These are phyloP conservation scores for Amanita molliuscula DNA, from an alignment of 768 basidiomycete species.

Conservation along the genomic window DNA sequence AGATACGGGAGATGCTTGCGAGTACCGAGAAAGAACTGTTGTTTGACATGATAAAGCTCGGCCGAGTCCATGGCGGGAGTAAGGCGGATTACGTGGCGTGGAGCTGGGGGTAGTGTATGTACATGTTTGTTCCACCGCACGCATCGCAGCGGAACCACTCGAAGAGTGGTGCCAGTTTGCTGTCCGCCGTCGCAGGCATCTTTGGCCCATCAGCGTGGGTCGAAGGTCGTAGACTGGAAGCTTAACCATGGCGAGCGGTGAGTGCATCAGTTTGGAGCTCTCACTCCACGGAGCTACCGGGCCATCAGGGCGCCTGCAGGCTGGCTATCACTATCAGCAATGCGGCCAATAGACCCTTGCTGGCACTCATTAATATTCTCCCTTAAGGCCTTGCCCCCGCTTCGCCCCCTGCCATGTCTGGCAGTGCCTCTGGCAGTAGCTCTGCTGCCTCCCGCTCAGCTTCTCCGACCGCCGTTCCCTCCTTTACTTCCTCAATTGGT, in stretches of 20 bases:
- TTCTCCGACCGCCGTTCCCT: background rate
- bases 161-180: background rate
- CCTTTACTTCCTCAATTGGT: background rate
- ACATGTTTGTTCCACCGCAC: background rate
- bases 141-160: background rate
- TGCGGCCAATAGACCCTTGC: background rate
- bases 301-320: background rate
- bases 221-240: background rate
- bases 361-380: background rate
- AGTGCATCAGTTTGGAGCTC: background rate
- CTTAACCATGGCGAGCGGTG: background rate
- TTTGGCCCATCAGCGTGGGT: background rate
- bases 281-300: background rate
- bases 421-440: background rate
- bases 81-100: background rate
- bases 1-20: background rate
- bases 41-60: slow-evolving; percentile 57
- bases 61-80: slow-evolving; percentile 24
- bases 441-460: background rate
- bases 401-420: background rate
- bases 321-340: background rate
- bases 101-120: background rate
- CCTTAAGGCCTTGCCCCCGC: background rate
- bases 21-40: slow-evolving; percentile 68
- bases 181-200: background rate